Base-by-base conservation (phyloP, 148 eudicot species). In the Tetragonia tetragonoides region DNA sequence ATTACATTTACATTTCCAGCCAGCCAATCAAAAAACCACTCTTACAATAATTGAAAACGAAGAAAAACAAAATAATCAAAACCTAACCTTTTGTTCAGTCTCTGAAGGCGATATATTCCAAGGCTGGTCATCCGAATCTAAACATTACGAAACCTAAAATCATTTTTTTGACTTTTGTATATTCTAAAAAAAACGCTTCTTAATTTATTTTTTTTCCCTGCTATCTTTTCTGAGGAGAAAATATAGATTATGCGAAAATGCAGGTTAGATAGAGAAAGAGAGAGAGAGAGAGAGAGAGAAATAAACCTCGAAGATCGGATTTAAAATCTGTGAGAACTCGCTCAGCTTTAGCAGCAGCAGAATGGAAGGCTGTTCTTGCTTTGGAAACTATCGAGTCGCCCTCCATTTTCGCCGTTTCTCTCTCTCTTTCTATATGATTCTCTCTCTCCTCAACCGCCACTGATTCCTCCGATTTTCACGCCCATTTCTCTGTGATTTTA, bases 271-370 rank as follows among this genome's bases (percentile, higher is more conserved):
- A 5, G 6, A 46, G 10, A 46, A 3, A 49, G 53, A 68, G 40
- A 47, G 8, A 41, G 28, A 21, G 39, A 24, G n/a, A 28, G 28
- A 54, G 59, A 66, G 5, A 46, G 41, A 63, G 46, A 51, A 20
- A 21, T 37, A 66, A 24, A 93, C 97, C 93, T 79, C 68, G 89
- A 86, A 86, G 80, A 87, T 95, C 93, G 82, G 97, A 89, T 81
- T 87, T 94, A 18, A 90, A 89, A 83, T 90, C 97, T 57, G 83
- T 85, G 77, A 95, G 80, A 75, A 85, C 90, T 81, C 83, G 87
- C 84, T 93, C 98, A 80, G 98, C 97, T 86, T 92, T 94, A 64
- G 93, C 97, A 46, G 98, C 98, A 0, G 98, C 98, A 61, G 97
- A 92, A 86, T 94, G 87, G 78, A 94, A 89, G 87, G 97, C 98